Conservation (phyloP, 495 filamentous ascomycete species). For the Penicillium odoratum region DNA sequence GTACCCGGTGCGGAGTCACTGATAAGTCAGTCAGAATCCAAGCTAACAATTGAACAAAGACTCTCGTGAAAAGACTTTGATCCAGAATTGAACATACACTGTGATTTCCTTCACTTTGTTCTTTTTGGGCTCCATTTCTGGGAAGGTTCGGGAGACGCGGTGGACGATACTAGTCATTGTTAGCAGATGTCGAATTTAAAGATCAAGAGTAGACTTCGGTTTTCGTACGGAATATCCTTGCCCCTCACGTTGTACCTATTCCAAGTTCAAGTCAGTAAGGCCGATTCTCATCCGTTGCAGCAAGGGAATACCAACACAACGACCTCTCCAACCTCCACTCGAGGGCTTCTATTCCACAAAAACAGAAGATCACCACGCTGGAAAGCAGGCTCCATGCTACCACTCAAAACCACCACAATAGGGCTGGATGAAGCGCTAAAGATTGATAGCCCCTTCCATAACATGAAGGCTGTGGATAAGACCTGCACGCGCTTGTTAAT, state of each 20-base stretch:
- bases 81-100: constrained; percentile 23
- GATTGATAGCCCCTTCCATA: constrained; percentile 82
- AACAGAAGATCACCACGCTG: constrained; percentile 92
- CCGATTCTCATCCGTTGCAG: neutral
- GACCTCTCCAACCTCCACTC: constrained; percentile 72
- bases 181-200: neutral
- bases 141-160: constrained; percentile 55
- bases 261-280: neutral
- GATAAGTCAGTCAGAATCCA: constrained; percentile 9
- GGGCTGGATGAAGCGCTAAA: constrained; percentile 83
- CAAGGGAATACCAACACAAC: constrained; percentile 55
- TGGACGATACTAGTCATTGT: constrained; percentile 17
- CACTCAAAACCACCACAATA: constrained; percentile 93
- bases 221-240: constrained; percentile 23
- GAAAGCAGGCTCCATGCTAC: constrained; percentile 97
- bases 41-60: neutral
- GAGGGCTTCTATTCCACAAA: constrained; percentile 84
- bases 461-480: constrained; percentile 68
- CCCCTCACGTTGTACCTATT: constrained; percentile 61
- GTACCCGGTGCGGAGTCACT: constrained; percentile 27
- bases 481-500: neutral
- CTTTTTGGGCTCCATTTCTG: constrained; percentile 46
- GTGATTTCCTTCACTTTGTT: constrained; percentile 43
- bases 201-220: neutral
- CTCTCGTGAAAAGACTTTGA: neutral